Base-by-base conservation (phyloP, 768 basidiomycete species). In the Xerocomellus intermedius region DNA sequence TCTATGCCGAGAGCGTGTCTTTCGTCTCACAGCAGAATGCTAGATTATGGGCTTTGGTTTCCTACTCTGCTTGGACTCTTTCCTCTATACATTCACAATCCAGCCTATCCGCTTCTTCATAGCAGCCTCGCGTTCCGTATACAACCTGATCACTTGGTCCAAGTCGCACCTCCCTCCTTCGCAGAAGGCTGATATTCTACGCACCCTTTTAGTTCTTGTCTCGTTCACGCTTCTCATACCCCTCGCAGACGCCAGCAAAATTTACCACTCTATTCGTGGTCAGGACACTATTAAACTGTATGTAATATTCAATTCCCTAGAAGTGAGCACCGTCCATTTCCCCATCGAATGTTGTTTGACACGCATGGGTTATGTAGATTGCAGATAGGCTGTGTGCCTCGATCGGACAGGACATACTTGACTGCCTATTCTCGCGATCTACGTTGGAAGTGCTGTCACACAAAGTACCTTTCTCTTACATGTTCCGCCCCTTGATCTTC, bases 281-380 rank as follows among this genome's bases (percentile, higher is more conserved):
- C 97, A 98, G 72, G 97, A 99, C 63, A 97, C 94, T 3, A 96
- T 99, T 75, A 99, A 98, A 75, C 74, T 99, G 46, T 98, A 98
- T 75, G 97, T 99, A 56, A 96, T 99, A 48, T 99, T 98, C 75
- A 98, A 98, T 70, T 95, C 94, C 12, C 79, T 99, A 8, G 97
- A 99, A 82, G 96, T 96, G 71, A 54, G 85, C 69, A 49, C 26
- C 21, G n/a, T 60, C 43, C 12, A 5, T 39, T 37, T 39, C 14
- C 22, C n/a, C 4, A 10, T 21, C 17, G n/a, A 21, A 35, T 17
- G 17, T 17, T 41, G 10, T 33, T 52, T 19, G 24, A 58, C 32
- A 30, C 28, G 28, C 21, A 37, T 8, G 45, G n/a, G 26, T 30
- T 17, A 53, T 19, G 0, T 46, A 98, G 96, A 98, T 99, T 59